These are phyloP conservation scores for Sporothrix luriei DNA, from an alignment of 2,329 filamentous ascomycete genomes.

Conservation along the genomic window DNA sequence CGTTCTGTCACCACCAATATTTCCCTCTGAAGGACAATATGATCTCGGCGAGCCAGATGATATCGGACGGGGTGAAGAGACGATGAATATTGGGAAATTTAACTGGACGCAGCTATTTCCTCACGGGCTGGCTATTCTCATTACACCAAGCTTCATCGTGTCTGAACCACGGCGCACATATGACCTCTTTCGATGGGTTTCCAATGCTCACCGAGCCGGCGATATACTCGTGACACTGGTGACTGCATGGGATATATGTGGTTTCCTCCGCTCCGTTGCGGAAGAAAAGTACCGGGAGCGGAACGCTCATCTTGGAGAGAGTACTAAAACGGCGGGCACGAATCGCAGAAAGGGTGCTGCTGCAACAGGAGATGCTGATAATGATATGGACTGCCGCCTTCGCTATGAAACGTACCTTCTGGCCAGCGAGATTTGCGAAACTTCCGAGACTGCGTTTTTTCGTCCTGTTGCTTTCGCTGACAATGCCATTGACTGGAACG, in stretches of 20 bases:
- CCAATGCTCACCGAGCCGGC: constrained; percentile 34
- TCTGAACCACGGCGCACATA: constrained; percentile 48
- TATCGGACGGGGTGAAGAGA: background rate
- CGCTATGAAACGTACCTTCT: constrained; percentile 35
- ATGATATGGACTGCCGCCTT: constrained; percentile 36
- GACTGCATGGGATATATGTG: constrained; percentile 43
- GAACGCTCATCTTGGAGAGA: constrained; percentile 33
- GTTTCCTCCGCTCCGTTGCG: constrained; percentile 44
- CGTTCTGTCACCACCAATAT: constrained; percentile 39
- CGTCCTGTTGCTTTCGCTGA: constrained; percentile 51
- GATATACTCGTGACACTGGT: constrained; percentile 42
- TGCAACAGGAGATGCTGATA: constrained; percentile 39
- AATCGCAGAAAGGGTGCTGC: constrained; percentile 38
- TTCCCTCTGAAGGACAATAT: constrained; percentile 39
- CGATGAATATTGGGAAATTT: constrained; percentile 41
- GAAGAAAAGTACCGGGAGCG: constrained; percentile 42
- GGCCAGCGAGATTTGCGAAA: constrained; percentile 38
- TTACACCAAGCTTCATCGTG: constrained; percentile 55
- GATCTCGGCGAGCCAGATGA: constrained; percentile 1
- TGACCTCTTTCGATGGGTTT: constrained; percentile 49
- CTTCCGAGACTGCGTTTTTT: constrained; percentile 36
- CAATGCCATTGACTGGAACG: constrained; percentile 55
- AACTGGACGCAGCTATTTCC: constrained; percentile 50
- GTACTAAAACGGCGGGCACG: constrained; percentile 32
- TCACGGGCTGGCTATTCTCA: constrained; percentile 49